These are phyloP conservation scores for Grosmannia huntii DNA, from an alignment of 2,329 filamentous ascomycete genomes.

Conservation along the genomic window DNA sequence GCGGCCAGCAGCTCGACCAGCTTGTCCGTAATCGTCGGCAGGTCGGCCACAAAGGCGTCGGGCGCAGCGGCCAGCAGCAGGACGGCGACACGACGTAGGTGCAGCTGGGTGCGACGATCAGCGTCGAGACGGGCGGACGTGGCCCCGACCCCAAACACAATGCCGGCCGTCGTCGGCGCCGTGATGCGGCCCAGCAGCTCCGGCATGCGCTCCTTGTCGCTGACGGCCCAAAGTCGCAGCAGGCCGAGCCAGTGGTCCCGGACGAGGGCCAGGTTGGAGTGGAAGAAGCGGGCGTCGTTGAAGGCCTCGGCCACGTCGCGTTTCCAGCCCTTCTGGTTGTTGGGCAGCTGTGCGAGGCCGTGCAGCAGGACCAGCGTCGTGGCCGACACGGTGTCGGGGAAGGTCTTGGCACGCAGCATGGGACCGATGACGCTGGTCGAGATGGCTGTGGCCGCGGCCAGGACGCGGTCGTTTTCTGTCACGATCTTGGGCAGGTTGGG, in stretches of 20 bases:
- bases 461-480: constrained; percentile 72
- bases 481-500: constrained; percentile 73
- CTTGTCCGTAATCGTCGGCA: constrained; percentile 65
- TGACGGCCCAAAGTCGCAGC: constrained; percentile 68
- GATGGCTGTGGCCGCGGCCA: constrained; percentile 65
- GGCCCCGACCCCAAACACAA: constrained; percentile 97
- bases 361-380: constrained; percentile 61
- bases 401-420: constrained; percentile 68
- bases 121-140: constrained; percentile 89
- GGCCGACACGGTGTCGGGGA: constrained; percentile 71
- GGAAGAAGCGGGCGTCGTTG: constrained; percentile 78
- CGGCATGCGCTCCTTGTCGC: constrained; percentile 77
- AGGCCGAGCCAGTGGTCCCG: constrained; percentile 69
- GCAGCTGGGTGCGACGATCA: constrained; percentile 83
- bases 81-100: constrained; percentile 68
- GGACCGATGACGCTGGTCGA: constrained; percentile 75
- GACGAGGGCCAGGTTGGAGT: constrained; percentile 51
- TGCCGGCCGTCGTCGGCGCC: constrained; percentile 81
- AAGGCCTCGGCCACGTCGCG: constrained; percentile 88
- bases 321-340: constrained; percentile 80
- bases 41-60: constrained; percentile 69
- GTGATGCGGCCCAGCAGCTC: constrained; percentile 70
- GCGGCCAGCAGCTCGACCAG: constrained; percentile 76
- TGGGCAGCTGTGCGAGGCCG: constrained; percentile 63
- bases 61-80: constrained; percentile 63